phyloP scores from a whole-genome alignment of 2,329 filamentous ascomycete species.

The Pyricularia sp. region DNA sequence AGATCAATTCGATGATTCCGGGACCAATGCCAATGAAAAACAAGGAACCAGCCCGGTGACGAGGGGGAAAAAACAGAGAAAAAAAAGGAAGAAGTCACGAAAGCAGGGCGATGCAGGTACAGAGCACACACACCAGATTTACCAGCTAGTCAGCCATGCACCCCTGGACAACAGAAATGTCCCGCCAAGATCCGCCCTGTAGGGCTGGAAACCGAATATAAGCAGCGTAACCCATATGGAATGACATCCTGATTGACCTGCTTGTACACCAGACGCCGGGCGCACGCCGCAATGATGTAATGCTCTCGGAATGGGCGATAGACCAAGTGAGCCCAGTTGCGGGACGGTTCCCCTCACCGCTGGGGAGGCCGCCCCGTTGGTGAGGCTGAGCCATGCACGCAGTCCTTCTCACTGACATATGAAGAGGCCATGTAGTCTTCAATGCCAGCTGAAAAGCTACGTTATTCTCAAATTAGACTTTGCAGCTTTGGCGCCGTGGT shows the following conservation, averaged over 20 bases:
- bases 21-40: no score
- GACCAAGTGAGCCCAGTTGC: not conserved
- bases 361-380: not conserved
- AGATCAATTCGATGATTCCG: not conserved
- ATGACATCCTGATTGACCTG: not conserved
- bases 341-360: not conserved
- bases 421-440: not conserved
- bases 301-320: not conserved
- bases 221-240: not conserved
- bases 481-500: not conserved
- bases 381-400: not conserved
- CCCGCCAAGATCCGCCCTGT: not conserved
- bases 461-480: not conserved
- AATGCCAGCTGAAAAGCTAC: not conserved
- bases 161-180: not conserved
- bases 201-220: not conserved
- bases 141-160: not conserved
- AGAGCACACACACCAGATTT: not conserved
- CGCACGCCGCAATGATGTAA: not conserved
- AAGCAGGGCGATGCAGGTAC: not conserved
- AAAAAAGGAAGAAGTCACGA: not conserved
- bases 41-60: no score
- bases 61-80: no score
- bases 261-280: not conserved
- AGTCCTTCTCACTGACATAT: not conserved